Evolutionary conservation across 345 rosid genomes (phyloP).

Genomic region (Eucalyptus curtisii): DNA sequence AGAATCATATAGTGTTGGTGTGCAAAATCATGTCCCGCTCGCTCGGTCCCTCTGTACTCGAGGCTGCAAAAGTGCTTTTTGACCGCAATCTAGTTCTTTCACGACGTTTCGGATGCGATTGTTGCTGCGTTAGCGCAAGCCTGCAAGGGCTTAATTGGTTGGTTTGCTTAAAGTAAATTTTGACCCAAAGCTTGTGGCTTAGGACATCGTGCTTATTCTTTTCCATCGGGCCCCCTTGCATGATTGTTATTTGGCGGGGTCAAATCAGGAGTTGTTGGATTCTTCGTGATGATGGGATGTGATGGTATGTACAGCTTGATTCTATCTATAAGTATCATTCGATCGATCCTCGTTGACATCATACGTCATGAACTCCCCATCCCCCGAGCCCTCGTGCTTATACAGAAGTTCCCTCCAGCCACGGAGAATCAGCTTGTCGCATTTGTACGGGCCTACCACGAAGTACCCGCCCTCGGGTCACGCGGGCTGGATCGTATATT

Average conservation of each 20-base stretch:
- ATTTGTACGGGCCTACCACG: neutral
- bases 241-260: neutral
- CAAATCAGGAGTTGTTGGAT: neutral
- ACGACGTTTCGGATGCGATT: neutral
- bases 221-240: neutral
- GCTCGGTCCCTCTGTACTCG: neutral
- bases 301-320: neutral
- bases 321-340: neutral
- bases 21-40: neutral
- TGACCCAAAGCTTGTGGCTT: neutral
- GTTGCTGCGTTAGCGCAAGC: neutral
- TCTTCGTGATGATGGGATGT: neutral
- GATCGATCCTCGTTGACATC: neutral
- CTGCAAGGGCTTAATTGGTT: neutral
- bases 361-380: neutral
- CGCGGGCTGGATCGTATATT: neutral
- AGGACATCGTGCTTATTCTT: neutral
- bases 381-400: neutral
- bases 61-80: neutral
- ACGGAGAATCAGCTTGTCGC: neutral
- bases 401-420: neutral
- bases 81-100: neutral
- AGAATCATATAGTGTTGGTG: neutral
- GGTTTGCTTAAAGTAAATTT: neutral
- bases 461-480: fast-evolving